Conservation (phyloP, 306 rosid species). For the Hippophae gyantsensis region DNA sequence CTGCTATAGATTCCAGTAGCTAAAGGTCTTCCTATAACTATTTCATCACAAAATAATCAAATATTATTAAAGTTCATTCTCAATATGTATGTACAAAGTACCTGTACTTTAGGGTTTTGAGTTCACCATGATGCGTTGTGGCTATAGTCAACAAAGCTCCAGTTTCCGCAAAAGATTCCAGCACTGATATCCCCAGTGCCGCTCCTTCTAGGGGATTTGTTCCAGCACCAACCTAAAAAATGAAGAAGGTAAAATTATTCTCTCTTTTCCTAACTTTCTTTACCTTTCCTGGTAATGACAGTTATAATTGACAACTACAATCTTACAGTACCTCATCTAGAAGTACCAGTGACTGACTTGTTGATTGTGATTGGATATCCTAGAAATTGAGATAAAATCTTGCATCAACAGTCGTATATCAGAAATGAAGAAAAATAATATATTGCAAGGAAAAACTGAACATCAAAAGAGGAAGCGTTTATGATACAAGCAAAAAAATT, state of each 20-base stretch:
- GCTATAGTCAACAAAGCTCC: conserved; percentile 78
- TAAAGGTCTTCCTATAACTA: too few species aligned
- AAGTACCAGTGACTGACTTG: conserved; percentile 67
- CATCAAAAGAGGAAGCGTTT: neutral
- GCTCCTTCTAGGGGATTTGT: conserved; percentile 99
- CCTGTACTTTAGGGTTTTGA: conserved; percentile 97
- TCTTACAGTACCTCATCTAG: conserved; percentile 63
- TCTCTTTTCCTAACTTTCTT: conserved; percentile 2
- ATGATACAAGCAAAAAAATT: neutral
- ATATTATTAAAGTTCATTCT: too few species aligned
- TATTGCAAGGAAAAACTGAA: neutral
- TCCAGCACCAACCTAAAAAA: conserved; percentile 90
- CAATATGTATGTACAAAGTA: conserved; percentile 12
- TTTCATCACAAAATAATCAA: too few species aligned
- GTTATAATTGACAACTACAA: neutral
- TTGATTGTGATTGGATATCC: conserved; percentile 67
- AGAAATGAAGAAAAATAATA: neutral
- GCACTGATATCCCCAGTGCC: conserved; percentile 79
- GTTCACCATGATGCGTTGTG: conserved; percentile 95
- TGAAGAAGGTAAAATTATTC: conserved; percentile 9
- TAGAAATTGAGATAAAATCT: conserved; percentile 30
- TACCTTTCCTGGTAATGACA: conserved; percentile 6
- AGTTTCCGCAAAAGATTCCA: conserved; percentile 75
- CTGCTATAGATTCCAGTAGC: too few species aligned
- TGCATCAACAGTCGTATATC: conserved; percentile 3